Conservation (phyloP, 805 yeast species). For the Suhomyces kilbournensis region DNA sequence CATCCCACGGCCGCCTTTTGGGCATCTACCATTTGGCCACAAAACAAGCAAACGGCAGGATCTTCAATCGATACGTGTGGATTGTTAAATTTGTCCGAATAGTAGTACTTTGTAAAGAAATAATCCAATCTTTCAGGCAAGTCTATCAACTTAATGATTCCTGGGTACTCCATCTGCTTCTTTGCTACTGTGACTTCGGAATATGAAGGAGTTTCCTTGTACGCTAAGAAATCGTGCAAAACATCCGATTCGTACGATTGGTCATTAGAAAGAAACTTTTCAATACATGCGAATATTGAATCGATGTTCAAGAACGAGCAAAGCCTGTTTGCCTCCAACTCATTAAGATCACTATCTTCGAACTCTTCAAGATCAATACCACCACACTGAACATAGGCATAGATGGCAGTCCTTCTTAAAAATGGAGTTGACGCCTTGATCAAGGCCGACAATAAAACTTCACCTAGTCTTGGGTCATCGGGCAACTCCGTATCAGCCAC, state of each 20-base stretch:
- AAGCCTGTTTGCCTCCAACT: slow-evolving; percentile 54
- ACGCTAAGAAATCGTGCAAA: slow-evolving; percentile 20
- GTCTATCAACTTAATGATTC: slow-evolving; percentile 54
- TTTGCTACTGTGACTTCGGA: slow-evolving; percentile 12
- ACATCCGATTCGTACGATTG: slow-evolving; percentile 20
- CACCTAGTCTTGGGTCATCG: slow-evolving; percentile 28
- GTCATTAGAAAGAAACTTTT: neutral
- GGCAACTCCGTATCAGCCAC: neutral
- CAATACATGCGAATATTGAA: slow-evolving; percentile 18
- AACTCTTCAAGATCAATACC: slow-evolving; percentile 19
- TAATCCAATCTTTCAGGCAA: slow-evolving; percentile 67
- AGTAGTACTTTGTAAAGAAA: slow-evolving; percentile 61
- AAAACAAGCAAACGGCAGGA: slow-evolving; percentile 83
- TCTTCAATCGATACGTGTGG: slow-evolving; percentile 48
- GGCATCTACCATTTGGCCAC: slow-evolving; percentile 67
- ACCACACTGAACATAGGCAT: slow-evolving; percentile 52
- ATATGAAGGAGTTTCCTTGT: slow-evolving; percentile 7
- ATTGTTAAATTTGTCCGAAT: slow-evolving; percentile 40
- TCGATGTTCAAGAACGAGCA: slow-evolving; percentile 51
- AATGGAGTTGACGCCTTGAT: slow-evolving; percentile 61
- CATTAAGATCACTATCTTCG: slow-evolving; percentile 13
- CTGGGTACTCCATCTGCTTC: slow-evolving; percentile 57
- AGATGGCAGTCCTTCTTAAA: slow-evolving; percentile 59
- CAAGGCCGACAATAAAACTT: slow-evolving; percentile 50
- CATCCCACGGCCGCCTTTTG: slow-evolving; percentile 60